Percentiles rank a stretch among this genome's conserved stretches.
phyloP scores from a whole-genome alignment of 2,329 filamentous ascomycete species.

The Aspergillus ustus region DNA sequence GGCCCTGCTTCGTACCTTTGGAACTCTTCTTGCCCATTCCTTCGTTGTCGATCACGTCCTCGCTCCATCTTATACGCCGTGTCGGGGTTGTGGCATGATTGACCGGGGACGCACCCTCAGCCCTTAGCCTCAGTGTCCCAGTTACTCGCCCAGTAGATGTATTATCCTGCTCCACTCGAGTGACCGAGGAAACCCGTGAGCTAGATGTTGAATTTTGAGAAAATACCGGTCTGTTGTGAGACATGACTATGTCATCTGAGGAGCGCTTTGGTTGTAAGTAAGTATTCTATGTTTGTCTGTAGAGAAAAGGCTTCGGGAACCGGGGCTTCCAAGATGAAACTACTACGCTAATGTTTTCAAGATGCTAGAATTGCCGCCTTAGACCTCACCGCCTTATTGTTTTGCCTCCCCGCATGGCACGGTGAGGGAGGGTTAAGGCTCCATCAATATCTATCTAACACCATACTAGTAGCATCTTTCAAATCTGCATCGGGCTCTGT shows the following conservation, averaged over 20 bases:
- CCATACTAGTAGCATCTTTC: background rate
- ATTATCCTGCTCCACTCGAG: slow-evolving; percentile 25
- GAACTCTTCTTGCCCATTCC: slow-evolving; percentile 91
- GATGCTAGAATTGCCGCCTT: too few species aligned
- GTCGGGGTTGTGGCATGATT: slow-evolving; percentile 38
- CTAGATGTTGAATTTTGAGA: slow-evolving; percentile 10
- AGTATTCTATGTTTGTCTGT: too few species aligned
- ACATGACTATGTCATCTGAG: slow-evolving; percentile 32
- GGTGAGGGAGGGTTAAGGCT: too few species aligned
- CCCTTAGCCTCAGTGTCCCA: slow-evolving; percentile 37
- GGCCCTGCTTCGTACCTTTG: slow-evolving; percentile 67
- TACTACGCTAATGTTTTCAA: too few species aligned
- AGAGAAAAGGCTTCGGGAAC: too few species aligned
- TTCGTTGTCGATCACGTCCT: slow-evolving; percentile 94
- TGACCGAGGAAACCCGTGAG: slow-evolving; percentile 33
- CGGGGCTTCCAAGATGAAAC: too few species aligned
- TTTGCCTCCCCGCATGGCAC: too few species aligned
- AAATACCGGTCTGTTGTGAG: slow-evolving; percentile 37
- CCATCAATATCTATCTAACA: too few species aligned
- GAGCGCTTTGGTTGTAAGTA: background rate
- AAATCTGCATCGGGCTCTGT: background rate
- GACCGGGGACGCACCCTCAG: slow-evolving; percentile 24
- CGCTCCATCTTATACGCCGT: slow-evolving; percentile 85
- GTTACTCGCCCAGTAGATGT: slow-evolving; percentile 30
- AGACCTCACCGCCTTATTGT: too few species aligned